Conservation (phyloP, 2,329 filamentous ascomycete genomes). For the Verruconis gallopava region DNA sequence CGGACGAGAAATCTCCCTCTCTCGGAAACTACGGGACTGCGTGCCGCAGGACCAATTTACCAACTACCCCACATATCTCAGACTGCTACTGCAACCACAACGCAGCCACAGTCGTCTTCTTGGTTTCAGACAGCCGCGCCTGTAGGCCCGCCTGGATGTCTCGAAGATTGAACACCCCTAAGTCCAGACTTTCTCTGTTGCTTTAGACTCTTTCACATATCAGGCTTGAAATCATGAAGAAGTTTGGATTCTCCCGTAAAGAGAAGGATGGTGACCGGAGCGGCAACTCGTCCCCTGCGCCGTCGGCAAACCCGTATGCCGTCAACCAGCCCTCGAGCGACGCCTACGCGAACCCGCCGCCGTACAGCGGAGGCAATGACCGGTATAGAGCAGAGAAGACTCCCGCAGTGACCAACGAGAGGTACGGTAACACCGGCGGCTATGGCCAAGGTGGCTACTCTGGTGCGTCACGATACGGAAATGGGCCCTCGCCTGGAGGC, state of each 20-base stretch:
- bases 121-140: too few species aligned
- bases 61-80: too few species aligned
- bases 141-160: too few species aligned
- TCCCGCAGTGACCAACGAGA: constrained; percentile 2
- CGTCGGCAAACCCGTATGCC: background rate
- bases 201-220: too few species aligned
- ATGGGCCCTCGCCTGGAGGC: background rate
- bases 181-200: too few species aligned
- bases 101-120: too few species aligned
- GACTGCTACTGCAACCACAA: too few species aligned
- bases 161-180: too few species aligned
- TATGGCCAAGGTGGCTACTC: constrained; percentile 24
- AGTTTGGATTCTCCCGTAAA: background rate
- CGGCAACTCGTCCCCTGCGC: background rate
- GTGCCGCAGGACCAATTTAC: too few species aligned
- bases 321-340: background rate
- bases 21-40: too few species aligned
- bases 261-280: background rate
- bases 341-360: background rate
- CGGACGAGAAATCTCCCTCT: too few species aligned
- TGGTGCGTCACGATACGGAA: constrained; percentile 7
- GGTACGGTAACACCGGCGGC: constrained; percentile 19
- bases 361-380: constrained; percentile 20
- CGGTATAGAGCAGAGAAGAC: constrained; percentile 14
- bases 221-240: too few species aligned